Percentiles rank a stretch among this genome's conserved stretches.
Evolutionary conservation across 768 basidiomycete genomes (phyloP).

Genomic region (Baorangia bicolor): DNA sequence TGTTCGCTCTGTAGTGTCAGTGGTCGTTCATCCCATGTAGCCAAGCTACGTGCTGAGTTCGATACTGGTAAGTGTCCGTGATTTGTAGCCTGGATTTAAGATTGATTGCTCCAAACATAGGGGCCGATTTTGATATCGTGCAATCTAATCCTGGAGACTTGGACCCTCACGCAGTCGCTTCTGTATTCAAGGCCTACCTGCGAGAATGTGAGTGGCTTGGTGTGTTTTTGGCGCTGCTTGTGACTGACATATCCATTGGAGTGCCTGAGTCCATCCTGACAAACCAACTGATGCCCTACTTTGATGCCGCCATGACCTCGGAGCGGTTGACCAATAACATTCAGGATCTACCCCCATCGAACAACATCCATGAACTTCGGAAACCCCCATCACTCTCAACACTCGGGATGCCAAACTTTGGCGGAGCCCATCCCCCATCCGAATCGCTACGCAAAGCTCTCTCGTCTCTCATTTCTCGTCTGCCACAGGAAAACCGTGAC

Average conservation of each 20-base stretch:
- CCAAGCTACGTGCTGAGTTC: constrained; percentile 74
- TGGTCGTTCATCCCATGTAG: constrained; percentile 79
- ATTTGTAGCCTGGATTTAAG: neutral
- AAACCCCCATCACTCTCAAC: constrained; percentile 83
- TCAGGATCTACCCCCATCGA: constrained; percentile 34
- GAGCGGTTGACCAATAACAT: constrained; percentile 41
- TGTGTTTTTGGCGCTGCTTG: neutral
- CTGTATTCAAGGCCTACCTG: constrained; percentile 88
- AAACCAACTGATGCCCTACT: constrained; percentile 62
- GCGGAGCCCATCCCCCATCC: constrained; percentile 61
- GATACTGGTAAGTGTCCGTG: constrained; percentile 57
- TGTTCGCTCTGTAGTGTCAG: constrained; percentile 54
- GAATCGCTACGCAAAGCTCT: constrained; percentile 56
- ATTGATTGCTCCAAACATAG: constrained; percentile 36
- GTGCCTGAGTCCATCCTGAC: constrained; percentile 90
- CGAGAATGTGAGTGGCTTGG: constrained; percentile 73
- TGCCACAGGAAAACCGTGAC: constrained; percentile 82
- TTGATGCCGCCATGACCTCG: constrained; percentile 71
- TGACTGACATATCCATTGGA: constrained; percentile 32
- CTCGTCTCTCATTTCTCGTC: constrained; percentile 57
- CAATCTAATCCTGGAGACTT: constrained; percentile 80
- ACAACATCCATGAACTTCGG: constrained; percentile 45
- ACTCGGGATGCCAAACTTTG: constrained; percentile 68
- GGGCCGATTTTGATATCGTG: constrained; percentile 83
- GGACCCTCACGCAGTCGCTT: constrained; percentile 93